Evolutionary conservation across 2,329 filamentous ascomycete genomes (phyloP).

Genomic region (Phoma sp.): DNA sequence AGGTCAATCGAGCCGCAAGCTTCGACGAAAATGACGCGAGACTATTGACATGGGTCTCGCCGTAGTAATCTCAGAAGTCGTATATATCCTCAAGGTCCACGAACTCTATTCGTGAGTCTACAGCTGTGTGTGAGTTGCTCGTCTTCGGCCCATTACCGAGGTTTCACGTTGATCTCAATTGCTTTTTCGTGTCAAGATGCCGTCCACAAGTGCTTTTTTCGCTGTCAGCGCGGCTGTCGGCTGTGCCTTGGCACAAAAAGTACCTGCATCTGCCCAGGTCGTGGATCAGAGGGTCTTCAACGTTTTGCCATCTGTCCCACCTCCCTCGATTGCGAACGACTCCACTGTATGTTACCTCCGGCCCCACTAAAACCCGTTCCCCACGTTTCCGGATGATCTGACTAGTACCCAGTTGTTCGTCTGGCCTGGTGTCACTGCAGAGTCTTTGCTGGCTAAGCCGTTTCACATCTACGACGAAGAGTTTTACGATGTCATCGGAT

Average conservation of each 20-base stretch:
- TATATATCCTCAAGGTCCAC: slow-evolving; percentile 11
- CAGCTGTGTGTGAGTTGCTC: not conserved
- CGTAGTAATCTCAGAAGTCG: slow-evolving; percentile 7
- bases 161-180: slow-evolving; percentile 8
- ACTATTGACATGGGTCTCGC: slow-evolving; percentile 1
- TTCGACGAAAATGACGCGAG: slow-evolving; percentile 9
- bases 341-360: slow-evolving; percentile 21
- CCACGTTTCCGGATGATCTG: slow-evolving; percentile 3
- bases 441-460: slow-evolving; percentile 29
- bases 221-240: slow-evolving; percentile 17
- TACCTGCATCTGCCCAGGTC: slow-evolving; percentile 31
- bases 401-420: slow-evolving; percentile 23
- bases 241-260: slow-evolving; percentile 22
- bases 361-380: not conserved
- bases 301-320: slow-evolving; percentile 26
- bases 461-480: slow-evolving; percentile 37
- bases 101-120: slow-evolving; percentile 3
- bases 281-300: slow-evolving; percentile 32
- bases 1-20: slow-evolving; percentile 5
- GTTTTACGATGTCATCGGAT: slow-evolving; percentile 34
- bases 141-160: not conserved
- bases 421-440: slow-evolving; percentile 29
- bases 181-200: slow-evolving; percentile 15
- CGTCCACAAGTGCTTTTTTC: slow-evolving; percentile 12
- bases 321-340: slow-evolving; percentile 27